These are phyloP conservation scores for Chloris gayana DNA, from an alignment of 176 grass and related monocot species.

Conservation along the genomic window DNA sequence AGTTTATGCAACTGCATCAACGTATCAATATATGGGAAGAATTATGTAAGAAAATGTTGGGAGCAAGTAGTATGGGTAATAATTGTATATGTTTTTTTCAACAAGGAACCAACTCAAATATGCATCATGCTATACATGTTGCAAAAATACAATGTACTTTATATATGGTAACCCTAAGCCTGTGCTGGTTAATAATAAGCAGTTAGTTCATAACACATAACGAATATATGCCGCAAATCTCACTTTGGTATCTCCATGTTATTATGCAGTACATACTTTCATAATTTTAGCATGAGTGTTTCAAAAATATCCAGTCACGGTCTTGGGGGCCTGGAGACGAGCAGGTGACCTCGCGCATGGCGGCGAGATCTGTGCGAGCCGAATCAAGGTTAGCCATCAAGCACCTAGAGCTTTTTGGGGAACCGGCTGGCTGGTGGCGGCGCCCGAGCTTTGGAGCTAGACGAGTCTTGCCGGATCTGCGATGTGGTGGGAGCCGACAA, in stretches of 20 bases:
- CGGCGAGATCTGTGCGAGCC: too few relatives aligned
- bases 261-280: background rate
- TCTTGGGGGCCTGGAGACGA: too few relatives aligned
- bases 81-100: background rate
- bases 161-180: background rate
- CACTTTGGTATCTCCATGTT: background rate
- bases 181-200: background rate
- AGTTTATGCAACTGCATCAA: background rate
- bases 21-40: background rate
- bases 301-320: slow-evolving; percentile 5
- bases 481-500: too few relatives aligned
- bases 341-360: too few relatives aligned
- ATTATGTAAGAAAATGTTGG: background rate
- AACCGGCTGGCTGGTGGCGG: too few relatives aligned
- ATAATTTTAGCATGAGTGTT: background rate
- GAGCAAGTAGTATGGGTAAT: background rate
- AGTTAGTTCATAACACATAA: background rate
- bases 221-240: background rate
- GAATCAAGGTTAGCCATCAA: too few relatives aligned
- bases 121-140: background rate
- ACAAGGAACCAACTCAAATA: background rate
- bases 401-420: too few relatives aligned
- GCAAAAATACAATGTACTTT: background rate
- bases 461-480: too few relatives aligned
- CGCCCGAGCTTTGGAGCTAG: too few relatives aligned